Percentiles rank a stretch among this genome's conserved stretches.
phyloP scores from a whole-genome alignment of 345 rosid genomes.

The Lumnitzera racemosa region DNA sequence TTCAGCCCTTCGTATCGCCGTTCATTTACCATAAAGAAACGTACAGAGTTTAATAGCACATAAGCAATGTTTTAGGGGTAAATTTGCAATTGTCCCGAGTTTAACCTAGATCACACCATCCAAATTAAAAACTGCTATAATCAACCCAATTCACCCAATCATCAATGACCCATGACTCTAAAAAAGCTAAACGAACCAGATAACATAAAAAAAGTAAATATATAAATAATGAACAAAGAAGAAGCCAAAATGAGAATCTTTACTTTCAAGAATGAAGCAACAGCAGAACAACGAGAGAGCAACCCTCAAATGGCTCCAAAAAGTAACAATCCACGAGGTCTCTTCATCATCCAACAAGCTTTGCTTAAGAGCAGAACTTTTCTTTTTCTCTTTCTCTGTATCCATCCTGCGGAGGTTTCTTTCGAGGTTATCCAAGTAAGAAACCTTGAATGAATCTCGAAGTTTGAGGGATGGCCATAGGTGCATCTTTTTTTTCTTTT shows the following conservation, averaged over 20 bases:
- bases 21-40: too few species aligned
- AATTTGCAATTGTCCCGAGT: too few species aligned
- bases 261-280: conserved; percentile 59
- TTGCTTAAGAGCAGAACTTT: conserved; percentile 4
- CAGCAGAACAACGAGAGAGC: conserved; percentile 46
- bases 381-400: conserved; percentile 22
- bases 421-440: conserved; percentile 36
- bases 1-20: too few species aligned
- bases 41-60: too few species aligned
- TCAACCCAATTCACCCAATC: too few species aligned
- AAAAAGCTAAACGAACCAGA: too few species aligned
- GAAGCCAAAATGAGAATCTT: neutral
- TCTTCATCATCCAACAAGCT: conserved; percentile 9
- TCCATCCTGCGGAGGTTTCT: conserved; percentile 55
- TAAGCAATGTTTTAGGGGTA: too few species aligned
- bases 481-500: conserved; percentile 35
- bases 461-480: conserved; percentile 57
- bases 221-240: neutral
- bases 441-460: conserved; percentile 55
- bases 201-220: neutral
- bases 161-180: too few species aligned
- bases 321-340: conserved; percentile 2
- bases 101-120: too few species aligned
- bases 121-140: too few species aligned
- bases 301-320: conserved; percentile 27